phyloP scores from a whole-genome alignment of 371 early-diverging fungal species.

The Lichtheimia ramosa region DNA sequence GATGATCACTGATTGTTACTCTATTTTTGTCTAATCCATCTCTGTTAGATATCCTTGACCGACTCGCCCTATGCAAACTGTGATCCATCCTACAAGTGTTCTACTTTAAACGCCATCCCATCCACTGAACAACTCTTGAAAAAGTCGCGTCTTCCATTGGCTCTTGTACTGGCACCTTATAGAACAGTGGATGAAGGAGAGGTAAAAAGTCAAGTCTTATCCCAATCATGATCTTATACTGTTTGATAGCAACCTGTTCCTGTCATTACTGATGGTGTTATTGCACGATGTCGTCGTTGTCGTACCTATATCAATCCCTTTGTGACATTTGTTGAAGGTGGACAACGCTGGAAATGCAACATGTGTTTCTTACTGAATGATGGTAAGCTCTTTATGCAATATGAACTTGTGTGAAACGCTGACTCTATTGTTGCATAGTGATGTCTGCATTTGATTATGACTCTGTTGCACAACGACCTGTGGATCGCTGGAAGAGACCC shows the following conservation, averaged over 20 bases:
- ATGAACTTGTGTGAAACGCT: neutral
- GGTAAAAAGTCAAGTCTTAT: conserved; percentile 21
- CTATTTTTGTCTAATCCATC: neutral
- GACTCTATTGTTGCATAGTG: conserved; percentile 45
- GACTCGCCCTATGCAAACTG: conserved; percentile 68
- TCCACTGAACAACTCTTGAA: conserved; percentile 74
- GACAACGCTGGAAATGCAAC: conserved; percentile 95
- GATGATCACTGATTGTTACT: neutral
- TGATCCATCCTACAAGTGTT: conserved; percentile 80
- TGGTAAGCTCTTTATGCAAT: conserved; percentile 41
- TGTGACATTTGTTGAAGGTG: conserved; percentile 91
- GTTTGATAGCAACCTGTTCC: conserved; percentile 70
- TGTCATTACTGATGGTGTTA: conserved; percentile 77
- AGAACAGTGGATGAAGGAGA: conserved; percentile 57
- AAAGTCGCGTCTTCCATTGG: conserved; percentile 88
- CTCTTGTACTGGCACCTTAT: conserved; percentile 87
- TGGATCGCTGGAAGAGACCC: conserved; percentile 70
- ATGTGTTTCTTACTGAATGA: conserved; percentile 91
- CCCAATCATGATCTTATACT: neutral
- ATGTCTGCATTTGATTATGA: conserved; percentile 83
- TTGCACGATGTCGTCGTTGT: conserved; percentile 94
- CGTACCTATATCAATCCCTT: conserved; percentile 96
- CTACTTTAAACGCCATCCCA: conserved; percentile 89
- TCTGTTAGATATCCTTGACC: conserved; percentile 64
- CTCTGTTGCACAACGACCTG: conserved; percentile 56